These are phyloP conservation scores for Euclidium syriacum DNA, from an alignment of 345 rosid genomes.

Conservation along the genomic window DNA sequence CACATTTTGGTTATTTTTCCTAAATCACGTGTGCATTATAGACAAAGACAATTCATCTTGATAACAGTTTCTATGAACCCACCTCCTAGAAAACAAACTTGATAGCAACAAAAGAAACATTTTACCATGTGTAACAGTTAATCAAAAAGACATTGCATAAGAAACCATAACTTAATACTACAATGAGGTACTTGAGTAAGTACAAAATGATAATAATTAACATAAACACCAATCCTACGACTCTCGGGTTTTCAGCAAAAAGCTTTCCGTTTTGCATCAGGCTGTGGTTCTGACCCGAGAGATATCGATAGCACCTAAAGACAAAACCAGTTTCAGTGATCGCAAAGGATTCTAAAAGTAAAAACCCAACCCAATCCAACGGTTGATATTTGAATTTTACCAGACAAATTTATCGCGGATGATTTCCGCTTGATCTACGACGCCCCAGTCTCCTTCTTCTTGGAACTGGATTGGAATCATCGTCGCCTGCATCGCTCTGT, in stretches of 20 bases:
- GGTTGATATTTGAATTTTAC: conserved; percentile 35
- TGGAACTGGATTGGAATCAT: conserved; percentile 50
- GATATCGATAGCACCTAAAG: conserved; percentile 24
- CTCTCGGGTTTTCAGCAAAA: conserved; percentile 28
- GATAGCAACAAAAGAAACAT: background rate
- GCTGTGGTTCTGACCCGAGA: conserved; percentile 30
- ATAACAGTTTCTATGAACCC: background rate
- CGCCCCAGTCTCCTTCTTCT: conserved; percentile 68
- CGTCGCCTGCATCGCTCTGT: conserved; percentile 45
- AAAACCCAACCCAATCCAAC: conserved; percentile 22
- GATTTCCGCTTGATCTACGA: conserved; percentile 65
- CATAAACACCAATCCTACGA: conserved; percentile 23
- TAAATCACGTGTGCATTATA: too few species aligned
- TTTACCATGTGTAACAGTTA: background rate
- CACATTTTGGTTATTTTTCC: too few species aligned
- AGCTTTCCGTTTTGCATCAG: conserved; percentile 26
- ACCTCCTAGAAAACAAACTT: background rate
- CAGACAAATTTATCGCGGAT: conserved; percentile 38
- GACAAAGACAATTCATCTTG: too few species aligned
- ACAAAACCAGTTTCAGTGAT: conserved; percentile 29
- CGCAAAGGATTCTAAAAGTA: conserved; percentile 14
- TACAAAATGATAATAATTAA: conserved; percentile 23
- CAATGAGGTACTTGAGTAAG: conserved; percentile 7
- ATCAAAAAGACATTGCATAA: conserved; percentile 7
- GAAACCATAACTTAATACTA: conserved; percentile 11